Percentiles rank a stretch among this genome's conserved stretches.
Conservation (phyloP, 2,329 filamentous ascomycete genomes). For the Colletotrichum kahawae region DNA sequence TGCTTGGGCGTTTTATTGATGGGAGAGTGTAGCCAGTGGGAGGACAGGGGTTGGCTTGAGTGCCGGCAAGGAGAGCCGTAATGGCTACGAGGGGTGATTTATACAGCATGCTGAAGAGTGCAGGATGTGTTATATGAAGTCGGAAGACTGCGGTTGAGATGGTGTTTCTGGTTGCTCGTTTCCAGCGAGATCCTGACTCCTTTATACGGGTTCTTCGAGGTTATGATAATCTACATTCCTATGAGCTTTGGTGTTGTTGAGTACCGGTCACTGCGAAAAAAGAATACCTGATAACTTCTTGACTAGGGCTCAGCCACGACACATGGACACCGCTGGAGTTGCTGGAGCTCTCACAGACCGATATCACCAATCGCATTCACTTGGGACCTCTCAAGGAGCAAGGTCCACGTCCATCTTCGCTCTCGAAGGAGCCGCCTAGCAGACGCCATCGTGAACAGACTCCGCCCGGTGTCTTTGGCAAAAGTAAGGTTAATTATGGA, state of each 20-base stretch:
- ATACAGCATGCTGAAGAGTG: neutral
- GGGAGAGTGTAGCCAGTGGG: neutral
- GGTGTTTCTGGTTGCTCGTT: neutral
- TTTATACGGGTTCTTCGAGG: neutral
- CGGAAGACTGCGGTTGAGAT: neutral
- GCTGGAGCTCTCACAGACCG: neutral
- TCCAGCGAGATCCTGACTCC: neutral
- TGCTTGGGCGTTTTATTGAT: neutral
- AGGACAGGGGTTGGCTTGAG: slow-evolving; percentile 1
- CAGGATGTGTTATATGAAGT: neutral
- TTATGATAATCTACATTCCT: neutral
- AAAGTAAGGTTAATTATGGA: neutral
- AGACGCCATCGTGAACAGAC: neutral
- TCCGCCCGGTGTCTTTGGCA: neutral
- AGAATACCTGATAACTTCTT: neutral
- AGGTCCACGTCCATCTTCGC: neutral
- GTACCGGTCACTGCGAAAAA: neutral
- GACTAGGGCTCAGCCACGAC: neutral
- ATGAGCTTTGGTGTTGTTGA: neutral
- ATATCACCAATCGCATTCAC: neutral
- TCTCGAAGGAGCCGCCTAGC: neutral
- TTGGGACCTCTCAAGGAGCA: neutral
- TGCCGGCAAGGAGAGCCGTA: neutral
- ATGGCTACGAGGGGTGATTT: neutral
- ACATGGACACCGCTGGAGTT: neutral